A percentile compares a stretch with the other conserved stretches of the same genome.
These are phyloP conservation scores for Pythium periplocum DNA, from an alignment of 352 stramenopile species.

Conservation along the genomic window DNA sequence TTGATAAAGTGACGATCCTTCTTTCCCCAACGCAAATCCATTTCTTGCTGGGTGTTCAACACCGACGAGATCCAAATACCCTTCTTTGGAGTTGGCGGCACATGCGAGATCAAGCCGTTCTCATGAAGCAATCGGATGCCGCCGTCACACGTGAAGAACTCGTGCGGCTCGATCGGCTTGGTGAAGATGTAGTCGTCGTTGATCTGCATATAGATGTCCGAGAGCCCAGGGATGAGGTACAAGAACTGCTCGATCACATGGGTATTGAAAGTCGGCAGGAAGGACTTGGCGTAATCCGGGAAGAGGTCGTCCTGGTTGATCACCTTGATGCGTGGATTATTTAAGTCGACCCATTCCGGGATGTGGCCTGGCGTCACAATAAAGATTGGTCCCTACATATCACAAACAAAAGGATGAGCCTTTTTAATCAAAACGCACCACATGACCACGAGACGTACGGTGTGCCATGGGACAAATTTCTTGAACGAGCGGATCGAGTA, in stretches of 20 bases:
- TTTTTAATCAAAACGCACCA: too few relatives aligned
- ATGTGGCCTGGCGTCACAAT: slow-evolving; percentile 82
- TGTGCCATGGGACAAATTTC: slow-evolving; percentile 83
- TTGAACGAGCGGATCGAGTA: slow-evolving; percentile 83
- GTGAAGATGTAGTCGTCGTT: slow-evolving; percentile 90
- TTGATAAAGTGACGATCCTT: slow-evolving; percentile 84
- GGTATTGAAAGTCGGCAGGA: slow-evolving; percentile 85
- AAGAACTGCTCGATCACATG: slow-evolving; percentile 88
- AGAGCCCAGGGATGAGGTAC: slow-evolving; percentile 78
- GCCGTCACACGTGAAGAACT: slow-evolving; percentile 86
- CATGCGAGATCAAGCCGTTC: slow-evolving; percentile 68
- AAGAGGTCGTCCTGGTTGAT: slow-evolving; percentile 87
- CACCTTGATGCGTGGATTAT: slow-evolving; percentile 79
- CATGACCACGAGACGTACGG: slow-evolving; percentile 11
- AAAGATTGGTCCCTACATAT: slow-evolving; percentile 61
- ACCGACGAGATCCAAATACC: slow-evolving; percentile 86
- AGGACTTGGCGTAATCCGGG: slow-evolving; percentile 71
- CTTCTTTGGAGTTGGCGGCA: slow-evolving; percentile 67
- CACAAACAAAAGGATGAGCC: too few relatives aligned
- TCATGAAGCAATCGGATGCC: slow-evolving; percentile 81
- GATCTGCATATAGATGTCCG: slow-evolving; percentile 86
- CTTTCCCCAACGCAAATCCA: slow-evolving; percentile 80
- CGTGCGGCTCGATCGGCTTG: slow-evolving; percentile 68
- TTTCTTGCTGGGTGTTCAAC: slow-evolving; percentile 85
- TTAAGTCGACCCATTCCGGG: slow-evolving; percentile 75